Percentiles rank a stretch among this genome's conserved stretches.
Evolutionary conservation across 2,329 filamentous ascomycete genomes (phyloP).

Genomic region (Talaromyces atroroseus): DNA sequence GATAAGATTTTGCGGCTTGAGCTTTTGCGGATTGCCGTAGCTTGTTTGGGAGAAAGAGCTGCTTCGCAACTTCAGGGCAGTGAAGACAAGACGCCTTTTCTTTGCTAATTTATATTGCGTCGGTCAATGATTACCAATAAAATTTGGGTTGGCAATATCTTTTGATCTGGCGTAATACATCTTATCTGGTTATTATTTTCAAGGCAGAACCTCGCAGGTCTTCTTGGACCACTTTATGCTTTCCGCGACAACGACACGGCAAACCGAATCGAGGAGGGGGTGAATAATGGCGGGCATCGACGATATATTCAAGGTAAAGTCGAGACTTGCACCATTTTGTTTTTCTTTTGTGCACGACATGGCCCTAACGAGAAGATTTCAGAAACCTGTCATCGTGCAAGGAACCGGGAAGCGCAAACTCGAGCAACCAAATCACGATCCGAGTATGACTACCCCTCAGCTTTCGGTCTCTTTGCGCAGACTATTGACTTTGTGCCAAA

Average conservation of each 20-base stretch:
- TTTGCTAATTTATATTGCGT: not conserved
- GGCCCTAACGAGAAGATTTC: not conserved
- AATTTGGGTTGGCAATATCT: not conserved
- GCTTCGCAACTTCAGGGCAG: not conserved
- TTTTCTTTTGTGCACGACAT: not conserved
- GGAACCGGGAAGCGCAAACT: conserved; percentile 53
- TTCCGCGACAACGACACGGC: not conserved
- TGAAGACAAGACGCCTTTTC: not conserved
- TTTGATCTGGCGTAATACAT: not conserved
- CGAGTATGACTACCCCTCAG: conserved; percentile 32
- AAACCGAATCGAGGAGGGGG: conserved; percentile 1
- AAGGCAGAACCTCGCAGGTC: not conserved
- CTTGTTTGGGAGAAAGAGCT: conserved; percentile 15
- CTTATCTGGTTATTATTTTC: not conserved
- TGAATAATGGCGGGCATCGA: conserved; percentile 54
- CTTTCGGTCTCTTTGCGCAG: not conserved
- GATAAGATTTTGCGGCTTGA: conserved; percentile 24
- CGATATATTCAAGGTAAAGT: conserved; percentile 53
- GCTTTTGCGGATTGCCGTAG: conserved; percentile 26
- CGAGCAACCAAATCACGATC: conserved; percentile 47
- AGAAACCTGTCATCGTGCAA: conserved; percentile 45
- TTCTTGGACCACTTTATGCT: not conserved
- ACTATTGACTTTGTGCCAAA: conserved; percentile 14
- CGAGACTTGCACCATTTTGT: conserved; percentile 16
- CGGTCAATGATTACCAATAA: not conserved